These are phyloP conservation scores for Oryza nivara DNA, from an alignment of 176 grass and related monocot species.

Conservation along the genomic window DNA sequence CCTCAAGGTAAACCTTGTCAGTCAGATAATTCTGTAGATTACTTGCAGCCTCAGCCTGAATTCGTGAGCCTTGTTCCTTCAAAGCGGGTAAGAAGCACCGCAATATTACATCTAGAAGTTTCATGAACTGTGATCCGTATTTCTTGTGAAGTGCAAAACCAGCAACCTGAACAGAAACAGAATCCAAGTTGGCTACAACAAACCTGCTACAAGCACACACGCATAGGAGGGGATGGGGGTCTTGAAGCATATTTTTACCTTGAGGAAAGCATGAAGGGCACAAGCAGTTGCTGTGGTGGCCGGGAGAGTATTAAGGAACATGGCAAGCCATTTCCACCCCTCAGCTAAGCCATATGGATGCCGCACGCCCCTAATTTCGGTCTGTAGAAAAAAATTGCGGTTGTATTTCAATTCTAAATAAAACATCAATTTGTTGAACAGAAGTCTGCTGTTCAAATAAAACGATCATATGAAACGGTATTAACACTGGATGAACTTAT, in stretches of 20 bases:
- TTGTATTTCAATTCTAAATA: constrained; percentile 36
- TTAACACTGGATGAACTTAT: neutral
- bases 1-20: constrained; percentile 61
- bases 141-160: constrained; percentile 73
- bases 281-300: constrained; percentile 64
- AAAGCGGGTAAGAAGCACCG: constrained; percentile 66
- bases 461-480: neutral
- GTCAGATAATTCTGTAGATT: constrained; percentile 74
- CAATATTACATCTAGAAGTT: constrained; percentile 67
- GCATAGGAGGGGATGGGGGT: neutral
- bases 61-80: constrained; percentile 58
- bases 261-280: constrained; percentile 87
- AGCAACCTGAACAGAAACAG: constrained; percentile 55
- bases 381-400: constrained; percentile 50
- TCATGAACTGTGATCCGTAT: constrained; percentile 79
- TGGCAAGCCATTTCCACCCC: constrained; percentile 87
- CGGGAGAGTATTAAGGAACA: constrained; percentile 81
- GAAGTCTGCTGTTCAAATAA: neutral
- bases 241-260: constrained; percentile 42
- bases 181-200: constrained; percentile 24
- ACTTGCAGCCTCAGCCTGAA: constrained; percentile 47
- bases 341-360: constrained; percentile 85
- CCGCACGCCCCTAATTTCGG: constrained; percentile 64
- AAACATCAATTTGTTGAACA: constrained; percentile 9
- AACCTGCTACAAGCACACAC: neutral